Evolutionary conservation across 306 rosid species (phyloP).

Genomic region (Prunus salicina): DNA sequence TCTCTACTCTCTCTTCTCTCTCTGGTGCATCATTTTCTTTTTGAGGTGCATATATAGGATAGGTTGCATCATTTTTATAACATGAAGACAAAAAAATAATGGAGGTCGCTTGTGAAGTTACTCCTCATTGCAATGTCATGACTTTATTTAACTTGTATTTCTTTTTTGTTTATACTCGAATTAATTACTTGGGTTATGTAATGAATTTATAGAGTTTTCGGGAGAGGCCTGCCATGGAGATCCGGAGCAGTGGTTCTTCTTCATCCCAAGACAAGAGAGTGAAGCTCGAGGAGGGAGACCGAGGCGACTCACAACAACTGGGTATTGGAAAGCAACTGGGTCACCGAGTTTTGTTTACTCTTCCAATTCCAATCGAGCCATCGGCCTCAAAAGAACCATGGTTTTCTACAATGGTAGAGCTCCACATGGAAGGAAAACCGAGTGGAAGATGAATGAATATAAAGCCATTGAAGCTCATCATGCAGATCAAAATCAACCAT

Average conservation of each 20-base stretch:
- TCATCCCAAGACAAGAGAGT: conserved; percentile 73
- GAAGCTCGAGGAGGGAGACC: conserved; percentile 92
- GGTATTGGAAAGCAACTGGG: conserved; percentile 94
- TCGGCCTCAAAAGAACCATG: conserved; percentile 79
- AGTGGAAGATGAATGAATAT: conserved; percentile 97
- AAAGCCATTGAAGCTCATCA: conserved; percentile 40
- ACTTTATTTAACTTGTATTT: neutral
- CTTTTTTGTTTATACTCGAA: neutral
- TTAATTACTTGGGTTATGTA: neutral
- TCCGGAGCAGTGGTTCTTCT: conserved; percentile 86
- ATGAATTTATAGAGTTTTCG: conserved; percentile 41
- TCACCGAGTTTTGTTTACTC: conserved; percentile 74
- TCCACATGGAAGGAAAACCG: conserved; percentile 65
- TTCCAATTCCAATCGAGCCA: conserved; percentile 34
- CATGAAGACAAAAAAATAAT: no score
- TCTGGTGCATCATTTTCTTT: no score
- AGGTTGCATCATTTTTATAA: no score
- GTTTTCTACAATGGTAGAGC: conserved; percentile 86
- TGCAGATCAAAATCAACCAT: neutral
- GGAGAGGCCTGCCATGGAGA: conserved; percentile 62
- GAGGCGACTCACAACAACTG: conserved; percentile 58
- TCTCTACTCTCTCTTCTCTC: neutral
- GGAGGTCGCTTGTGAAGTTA: no score
- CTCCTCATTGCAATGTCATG: no score
- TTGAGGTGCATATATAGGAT: no score